Conservation (phyloP, 495 filamentous ascomycete species). For the Sabuloglossum arenarium region DNA sequence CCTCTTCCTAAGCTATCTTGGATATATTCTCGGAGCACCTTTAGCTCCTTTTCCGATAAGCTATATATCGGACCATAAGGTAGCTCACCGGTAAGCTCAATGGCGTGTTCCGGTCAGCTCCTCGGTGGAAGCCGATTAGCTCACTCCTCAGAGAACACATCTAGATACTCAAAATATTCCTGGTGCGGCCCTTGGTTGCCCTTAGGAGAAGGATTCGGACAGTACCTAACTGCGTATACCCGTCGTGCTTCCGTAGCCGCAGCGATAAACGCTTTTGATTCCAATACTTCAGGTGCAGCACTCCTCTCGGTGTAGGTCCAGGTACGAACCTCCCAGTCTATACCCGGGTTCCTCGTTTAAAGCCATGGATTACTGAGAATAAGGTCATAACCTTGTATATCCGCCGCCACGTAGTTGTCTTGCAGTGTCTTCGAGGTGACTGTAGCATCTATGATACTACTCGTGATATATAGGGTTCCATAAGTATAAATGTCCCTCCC, state of each 20-base stretch:
- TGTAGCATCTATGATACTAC: too few species aligned
- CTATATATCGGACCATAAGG: slow-evolving; percentile 7
- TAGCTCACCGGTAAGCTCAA: slow-evolving; percentile 2
- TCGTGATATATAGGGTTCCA: too few species aligned
- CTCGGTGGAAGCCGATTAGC: neutral
- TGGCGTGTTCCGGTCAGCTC: neutral
- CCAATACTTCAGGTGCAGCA: neutral
- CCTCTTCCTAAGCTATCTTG: neutral
- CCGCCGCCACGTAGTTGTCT: neutral
- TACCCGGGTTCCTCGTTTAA: neutral
- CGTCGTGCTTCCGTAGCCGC: neutral
- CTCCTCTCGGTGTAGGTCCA: neutral
- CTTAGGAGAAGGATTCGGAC: neutral
- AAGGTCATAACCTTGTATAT: neutral
- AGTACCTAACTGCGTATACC: neutral
- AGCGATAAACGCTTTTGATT: neutral
- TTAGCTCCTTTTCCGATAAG: slow-evolving; percentile 7
- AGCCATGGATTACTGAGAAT: neutral
- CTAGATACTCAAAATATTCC: neutral
- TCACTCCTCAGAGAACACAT: neutral
- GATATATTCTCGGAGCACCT: neutral
- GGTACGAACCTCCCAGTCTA: neutral
- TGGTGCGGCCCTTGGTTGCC: neutral
- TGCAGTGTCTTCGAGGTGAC: neutral
- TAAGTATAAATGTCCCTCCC: neutral